phyloP scores from a whole-genome alignment of 768 basidiomycete genomes.

The Boletus coccyginus region DNA sequence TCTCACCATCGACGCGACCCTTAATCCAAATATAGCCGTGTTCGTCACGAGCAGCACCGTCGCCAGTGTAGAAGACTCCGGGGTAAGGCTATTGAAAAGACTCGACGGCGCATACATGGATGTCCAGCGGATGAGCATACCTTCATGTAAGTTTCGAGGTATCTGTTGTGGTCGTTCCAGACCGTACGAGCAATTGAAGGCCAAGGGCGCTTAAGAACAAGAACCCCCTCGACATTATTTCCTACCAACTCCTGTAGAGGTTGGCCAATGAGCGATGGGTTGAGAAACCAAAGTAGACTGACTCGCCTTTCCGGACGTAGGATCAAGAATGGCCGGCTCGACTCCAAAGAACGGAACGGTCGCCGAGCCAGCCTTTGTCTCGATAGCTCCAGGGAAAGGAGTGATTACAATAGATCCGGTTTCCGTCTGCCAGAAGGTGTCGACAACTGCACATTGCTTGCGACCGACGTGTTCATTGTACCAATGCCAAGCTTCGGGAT shows the following conservation, averaged over 20 bases:
- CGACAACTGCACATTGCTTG: conserved; percentile 87
- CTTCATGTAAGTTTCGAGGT: conserved; percentile 75
- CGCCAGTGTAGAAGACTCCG: conserved; percentile 95
- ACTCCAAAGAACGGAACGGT: conserved; percentile 99
- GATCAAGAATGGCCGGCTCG: conserved; percentile 83
- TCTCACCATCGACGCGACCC: conserved; percentile 88
- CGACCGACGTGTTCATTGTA: conserved; percentile 94
- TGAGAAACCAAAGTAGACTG: not conserved
- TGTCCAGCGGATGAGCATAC: conserved; percentile 17
- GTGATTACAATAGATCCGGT: conserved; percentile 95
- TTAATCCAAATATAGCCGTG: conserved; percentile 99
- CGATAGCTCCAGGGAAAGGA: conserved; percentile 93
- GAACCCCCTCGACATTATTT: conserved; percentile 85
- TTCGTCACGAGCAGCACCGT: conserved; percentile 91
- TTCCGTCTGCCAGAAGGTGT: conserved; percentile 98
- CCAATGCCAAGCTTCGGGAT: conserved; percentile 99
- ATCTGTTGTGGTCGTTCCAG: conserved; percentile 88
- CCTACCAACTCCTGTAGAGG: conserved; percentile 64
- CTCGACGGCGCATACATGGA: conserved; percentile 42
- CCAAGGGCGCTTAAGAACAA: conserved; percentile 87
- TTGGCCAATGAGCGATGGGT: not conserved
- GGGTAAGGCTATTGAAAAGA: conserved; percentile 60
- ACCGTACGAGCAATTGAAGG: conserved; percentile 93
- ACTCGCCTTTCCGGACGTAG: conserved; percentile 65
- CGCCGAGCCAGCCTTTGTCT: conserved; percentile 94